These are phyloP conservation scores for Saksenaea vasiformis DNA, from an alignment of 371 early-diverging fungal species.

Conservation along the genomic window DNA sequence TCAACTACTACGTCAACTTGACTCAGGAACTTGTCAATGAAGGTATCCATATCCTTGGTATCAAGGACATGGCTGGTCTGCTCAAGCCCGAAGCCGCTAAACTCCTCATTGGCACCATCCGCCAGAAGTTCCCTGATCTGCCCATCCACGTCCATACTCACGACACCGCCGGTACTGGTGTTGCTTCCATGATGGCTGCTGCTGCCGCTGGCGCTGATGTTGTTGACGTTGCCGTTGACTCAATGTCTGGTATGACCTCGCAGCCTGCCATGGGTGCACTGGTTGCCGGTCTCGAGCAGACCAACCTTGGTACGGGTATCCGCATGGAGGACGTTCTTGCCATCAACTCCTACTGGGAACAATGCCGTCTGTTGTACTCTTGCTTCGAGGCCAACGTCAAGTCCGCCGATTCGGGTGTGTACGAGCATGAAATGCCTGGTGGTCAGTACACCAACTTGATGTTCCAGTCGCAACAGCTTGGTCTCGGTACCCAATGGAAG, in stretches of 20 bases:
- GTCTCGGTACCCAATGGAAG: conserved; percentile 91
- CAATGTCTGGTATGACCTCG: conserved; percentile 95
- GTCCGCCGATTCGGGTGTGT: conserved; percentile 88
- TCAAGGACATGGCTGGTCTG: conserved; percentile 98
- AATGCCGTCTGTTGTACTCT: conserved; percentile 89
- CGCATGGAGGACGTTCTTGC: conserved; percentile 72
- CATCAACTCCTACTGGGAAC: conserved; percentile 95
- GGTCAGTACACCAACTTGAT: conserved; percentile 96
- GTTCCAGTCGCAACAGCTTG: conserved; percentile 94
- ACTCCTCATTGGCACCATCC: conserved; percentile 79
- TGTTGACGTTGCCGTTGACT: conserved; percentile 89
- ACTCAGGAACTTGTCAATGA: conserved; percentile 86
- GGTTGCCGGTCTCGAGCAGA: conserved; percentile 80
- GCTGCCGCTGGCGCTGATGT: conserved; percentile 95
- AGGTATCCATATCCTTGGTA: conserved; percentile 92
- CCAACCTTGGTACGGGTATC: conserved; percentile 82
- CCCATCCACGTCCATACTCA: conserved; percentile 97
- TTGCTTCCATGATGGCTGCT: conserved; percentile 91
- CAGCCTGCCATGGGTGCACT: conserved; percentile 97
- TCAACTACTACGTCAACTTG: conserved; percentile 91
- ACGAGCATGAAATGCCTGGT: conserved; percentile 96
- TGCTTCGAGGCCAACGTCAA: conserved; percentile 93
- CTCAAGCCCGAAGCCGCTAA: conserved; percentile 90
- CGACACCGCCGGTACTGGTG: conserved; percentile 96
- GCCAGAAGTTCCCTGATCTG: conserved; percentile 85